Base-by-base conservation (phyloP, 441 rosid species). In the Populus trichocarpa region DNA sequence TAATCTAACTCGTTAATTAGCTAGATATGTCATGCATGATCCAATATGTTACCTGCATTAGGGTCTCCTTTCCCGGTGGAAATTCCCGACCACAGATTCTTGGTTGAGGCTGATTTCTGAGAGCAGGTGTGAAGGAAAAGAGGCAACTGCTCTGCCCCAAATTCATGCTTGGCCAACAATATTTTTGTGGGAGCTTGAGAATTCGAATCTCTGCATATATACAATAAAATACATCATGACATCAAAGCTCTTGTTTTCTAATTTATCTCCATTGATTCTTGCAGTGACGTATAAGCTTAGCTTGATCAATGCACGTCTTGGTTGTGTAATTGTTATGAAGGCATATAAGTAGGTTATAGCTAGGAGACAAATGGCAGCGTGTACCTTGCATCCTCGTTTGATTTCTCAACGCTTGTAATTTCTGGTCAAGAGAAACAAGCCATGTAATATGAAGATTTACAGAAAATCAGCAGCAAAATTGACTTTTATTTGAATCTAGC, bases 141-240 rank as follows among this genome's bases (percentile, higher is more conserved):
- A 35, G 91, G 93, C 84, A 83, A 42, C 8, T 81, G 86, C 77
- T 83, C 85, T 14, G 74, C 77, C 68, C 80, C 71, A 59, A 78
- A 69, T 63, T 79, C 86, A 20, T 61, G 81, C 78, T 81, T 79
- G 46, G 8, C 13, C 28, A 28, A 73, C 63, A 61, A 16, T 50
- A 57, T 25, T 16, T 74, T 73, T 68, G 53, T 50, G 22, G 80
- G 32, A n/a, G 65, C 72, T 22, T 75, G 66, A 70, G 72, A 70
- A 67, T 46, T 28, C n/a, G 79, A 66, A 33, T 81, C 77, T 84
- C 89, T 87, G 83, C 74, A 82, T 20, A 40, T 30, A 4, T 18
- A 12, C 1, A 6, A 74, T 23, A 18, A 3, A 23, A 13, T 74
- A 12, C 57, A 25, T 67, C 18, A 25, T 67, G 8, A 13, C 8